Evolutionary conservation across 2,329 filamentous ascomycete genomes (phyloP).

Genomic region (Colletotrichum sp.): DNA sequence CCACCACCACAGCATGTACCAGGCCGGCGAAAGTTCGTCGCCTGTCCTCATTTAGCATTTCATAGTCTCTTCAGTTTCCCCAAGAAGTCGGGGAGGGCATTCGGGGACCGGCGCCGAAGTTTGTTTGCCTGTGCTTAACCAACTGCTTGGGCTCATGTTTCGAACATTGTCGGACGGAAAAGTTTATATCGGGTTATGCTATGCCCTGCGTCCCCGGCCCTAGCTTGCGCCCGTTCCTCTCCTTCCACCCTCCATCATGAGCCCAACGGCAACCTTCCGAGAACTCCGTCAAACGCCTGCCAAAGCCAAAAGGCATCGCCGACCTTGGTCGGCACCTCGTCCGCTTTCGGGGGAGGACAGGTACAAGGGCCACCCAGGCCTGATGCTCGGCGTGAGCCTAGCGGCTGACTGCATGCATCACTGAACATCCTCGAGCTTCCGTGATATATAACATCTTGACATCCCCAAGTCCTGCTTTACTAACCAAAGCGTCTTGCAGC

Average conservation of each 20-base stretch:
- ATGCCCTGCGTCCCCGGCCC: conserved; percentile 10
- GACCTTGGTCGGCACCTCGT: conserved; percentile 3
- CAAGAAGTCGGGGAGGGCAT: neutral
- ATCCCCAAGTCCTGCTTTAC: conserved; percentile 15
- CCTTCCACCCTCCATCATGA: conserved; percentile 2
- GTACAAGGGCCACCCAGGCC: neutral
- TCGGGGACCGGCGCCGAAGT: conserved; percentile 14
- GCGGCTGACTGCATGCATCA: conserved; percentile 17
- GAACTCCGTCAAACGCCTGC: conserved; percentile 16
- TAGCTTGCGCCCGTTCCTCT: conserved; percentile 15
- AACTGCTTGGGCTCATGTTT: conserved; percentile 18
- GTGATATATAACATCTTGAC: neutral
- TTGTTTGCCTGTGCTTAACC: conserved; percentile 13
- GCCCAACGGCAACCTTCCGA: conserved; percentile 17
- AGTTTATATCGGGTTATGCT: conserved; percentile 14
- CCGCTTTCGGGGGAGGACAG: neutral
- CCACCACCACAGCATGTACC: neutral
- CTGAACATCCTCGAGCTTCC: neutral
- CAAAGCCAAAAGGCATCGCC: conserved; percentile 13
- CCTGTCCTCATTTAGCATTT: neutral
- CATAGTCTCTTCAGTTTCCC: neutral
- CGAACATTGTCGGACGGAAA: conserved; percentile 20
- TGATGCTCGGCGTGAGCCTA: conserved; percentile 13
- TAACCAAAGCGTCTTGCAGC: conserved; percentile 42
- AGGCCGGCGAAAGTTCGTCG: conserved; percentile 14